Percentiles rank a stretch among this genome's conserved stretches.
Evolutionary conservation across 805 yeast species (phyloP).

Genomic region (Sugiyamaella lignohabitans): DNA sequence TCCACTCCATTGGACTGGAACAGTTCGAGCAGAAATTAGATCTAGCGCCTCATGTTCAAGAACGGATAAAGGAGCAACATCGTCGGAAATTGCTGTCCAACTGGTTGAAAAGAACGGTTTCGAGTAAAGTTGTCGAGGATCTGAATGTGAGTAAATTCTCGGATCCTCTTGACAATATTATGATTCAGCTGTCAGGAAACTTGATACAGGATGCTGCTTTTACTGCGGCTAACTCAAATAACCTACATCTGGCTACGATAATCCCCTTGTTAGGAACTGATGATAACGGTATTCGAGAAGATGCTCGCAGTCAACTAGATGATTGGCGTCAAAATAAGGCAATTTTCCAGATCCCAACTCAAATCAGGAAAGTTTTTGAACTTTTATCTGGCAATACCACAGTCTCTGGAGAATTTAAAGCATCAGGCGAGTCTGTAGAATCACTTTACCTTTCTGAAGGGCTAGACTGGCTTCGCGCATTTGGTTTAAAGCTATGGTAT

Average conservation of each 20-base stretch:
- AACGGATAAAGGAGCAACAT: constrained; percentile 22
- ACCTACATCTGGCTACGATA: constrained; percentile 63
- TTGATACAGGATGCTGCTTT: constrained; percentile 57
- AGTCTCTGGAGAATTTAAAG: constrained; percentile 19
- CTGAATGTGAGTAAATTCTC: constrained; percentile 14
- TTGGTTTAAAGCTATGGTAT: constrained; percentile 58
- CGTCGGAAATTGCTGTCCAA: constrained; percentile 43
- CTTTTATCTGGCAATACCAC: constrained; percentile 45
- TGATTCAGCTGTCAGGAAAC: constrained; percentile 40
- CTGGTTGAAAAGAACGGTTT: constrained; percentile 52
- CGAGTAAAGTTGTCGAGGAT: too few species aligned
- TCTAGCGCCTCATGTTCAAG: constrained; percentile 18
- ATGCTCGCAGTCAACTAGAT: constrained; percentile 56
- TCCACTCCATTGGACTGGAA: constrained; percentile 20
- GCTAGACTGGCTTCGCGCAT: constrained; percentile 59
- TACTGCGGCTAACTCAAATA: constrained; percentile 52
- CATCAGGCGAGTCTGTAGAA: constrained; percentile 10
- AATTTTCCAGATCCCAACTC: constrained; percentile 43
- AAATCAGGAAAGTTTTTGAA: constrained; percentile 54
- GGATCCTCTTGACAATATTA: constrained; percentile 47
- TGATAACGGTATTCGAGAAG: constrained; percentile 46
- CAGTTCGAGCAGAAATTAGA: constrained; percentile 15
- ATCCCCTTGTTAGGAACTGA: constrained; percentile 68
- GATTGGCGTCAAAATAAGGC: constrained; percentile 53
- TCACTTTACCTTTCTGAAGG: constrained; percentile 31